Evolutionary conservation across 805 yeast genomes (phyloP).

Genomic region (Diddensiella santjacobensis): DNA sequence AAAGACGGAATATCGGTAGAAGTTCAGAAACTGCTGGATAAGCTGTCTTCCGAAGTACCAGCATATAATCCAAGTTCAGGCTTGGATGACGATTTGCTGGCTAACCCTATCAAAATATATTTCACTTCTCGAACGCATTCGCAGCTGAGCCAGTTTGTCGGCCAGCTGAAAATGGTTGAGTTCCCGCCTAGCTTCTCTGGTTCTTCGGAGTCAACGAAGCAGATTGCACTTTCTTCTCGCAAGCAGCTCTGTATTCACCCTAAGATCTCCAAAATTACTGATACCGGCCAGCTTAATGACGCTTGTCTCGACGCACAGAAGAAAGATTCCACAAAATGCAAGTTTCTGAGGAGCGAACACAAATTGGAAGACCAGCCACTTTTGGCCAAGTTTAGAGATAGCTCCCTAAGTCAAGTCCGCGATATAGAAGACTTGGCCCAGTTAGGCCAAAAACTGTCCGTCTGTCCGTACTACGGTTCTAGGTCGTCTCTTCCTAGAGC

Average conservation of each 20-base stretch:
- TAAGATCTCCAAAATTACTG: constrained; percentile 47
- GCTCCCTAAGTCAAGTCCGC: constrained; percentile 51
- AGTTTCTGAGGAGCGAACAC: constrained; percentile 38
- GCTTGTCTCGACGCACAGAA: constrained; percentile 72
- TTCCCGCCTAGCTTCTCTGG: constrained; percentile 58
- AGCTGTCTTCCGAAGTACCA: constrained; percentile 34
- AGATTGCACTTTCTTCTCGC: constrained; percentile 74
- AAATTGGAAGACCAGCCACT: constrained; percentile 33
- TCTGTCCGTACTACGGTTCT: constrained; percentile 82
- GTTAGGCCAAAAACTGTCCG: constrained; percentile 52
- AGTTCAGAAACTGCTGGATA: constrained; percentile 45
- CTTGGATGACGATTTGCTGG: constrained; percentile 7
- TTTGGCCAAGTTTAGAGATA: constrained; percentile 47
- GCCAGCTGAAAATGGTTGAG: constrained; percentile 58
- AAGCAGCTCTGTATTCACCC: constrained; percentile 80
- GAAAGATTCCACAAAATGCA: constrained; percentile 37
- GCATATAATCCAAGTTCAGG: constrained; percentile 22
- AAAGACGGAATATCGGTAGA: constrained; percentile 38
- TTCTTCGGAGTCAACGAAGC: constrained; percentile 54
- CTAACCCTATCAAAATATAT: constrained; percentile 48
- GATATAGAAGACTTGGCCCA: constrained; percentile 76
- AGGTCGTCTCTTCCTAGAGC: constrained; percentile 53
- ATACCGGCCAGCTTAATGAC: constrained; percentile 63
- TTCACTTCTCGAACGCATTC: constrained; percentile 90
- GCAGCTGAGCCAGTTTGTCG: constrained; percentile 75